Conservation (phyloP, 768 basidiomycete species). For the Hygrocybe coccinea region DNA sequence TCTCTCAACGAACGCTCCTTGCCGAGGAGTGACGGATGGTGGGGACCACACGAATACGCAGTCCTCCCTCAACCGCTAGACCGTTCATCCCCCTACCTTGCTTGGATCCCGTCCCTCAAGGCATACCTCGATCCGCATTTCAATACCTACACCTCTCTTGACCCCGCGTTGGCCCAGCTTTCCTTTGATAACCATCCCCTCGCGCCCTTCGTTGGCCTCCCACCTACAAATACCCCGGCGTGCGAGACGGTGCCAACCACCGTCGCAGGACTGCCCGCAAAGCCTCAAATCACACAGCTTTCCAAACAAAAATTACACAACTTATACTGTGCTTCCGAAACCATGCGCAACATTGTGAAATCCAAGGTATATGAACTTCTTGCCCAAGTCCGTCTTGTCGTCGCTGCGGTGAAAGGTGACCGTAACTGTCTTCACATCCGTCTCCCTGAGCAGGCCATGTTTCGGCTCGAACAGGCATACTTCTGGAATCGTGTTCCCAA, state of each 20-base stretch:
- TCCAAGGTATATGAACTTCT: neutral
- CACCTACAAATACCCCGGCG: neutral
- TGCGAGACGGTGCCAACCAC: neutral
- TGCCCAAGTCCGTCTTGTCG: neutral
- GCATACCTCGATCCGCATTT: neutral
- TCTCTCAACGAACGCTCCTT: too few species aligned
- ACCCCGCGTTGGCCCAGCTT: neutral
- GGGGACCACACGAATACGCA: too few species aligned
- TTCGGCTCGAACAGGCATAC: neutral
- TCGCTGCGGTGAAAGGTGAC: neutral
- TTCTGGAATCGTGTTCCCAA: neutral
- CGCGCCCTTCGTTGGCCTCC: neutral
- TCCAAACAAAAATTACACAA: neutral
- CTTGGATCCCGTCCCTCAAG: neutral
- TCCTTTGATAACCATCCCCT: neutral
- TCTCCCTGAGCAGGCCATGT: neutral
- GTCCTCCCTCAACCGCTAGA: conserved; percentile 21
- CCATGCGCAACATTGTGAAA: neutral
- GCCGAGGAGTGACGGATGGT: too few species aligned
- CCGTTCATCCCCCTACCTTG: neutral
- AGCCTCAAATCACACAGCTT: neutral
- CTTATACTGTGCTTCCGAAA: neutral
- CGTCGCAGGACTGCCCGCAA: neutral
- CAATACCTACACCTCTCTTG: neutral
- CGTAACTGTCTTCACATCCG: neutral